Base-by-base conservation (phyloP, 2,329 filamentous ascomycete genomes). In the Penicillium verrucosum region DNA sequence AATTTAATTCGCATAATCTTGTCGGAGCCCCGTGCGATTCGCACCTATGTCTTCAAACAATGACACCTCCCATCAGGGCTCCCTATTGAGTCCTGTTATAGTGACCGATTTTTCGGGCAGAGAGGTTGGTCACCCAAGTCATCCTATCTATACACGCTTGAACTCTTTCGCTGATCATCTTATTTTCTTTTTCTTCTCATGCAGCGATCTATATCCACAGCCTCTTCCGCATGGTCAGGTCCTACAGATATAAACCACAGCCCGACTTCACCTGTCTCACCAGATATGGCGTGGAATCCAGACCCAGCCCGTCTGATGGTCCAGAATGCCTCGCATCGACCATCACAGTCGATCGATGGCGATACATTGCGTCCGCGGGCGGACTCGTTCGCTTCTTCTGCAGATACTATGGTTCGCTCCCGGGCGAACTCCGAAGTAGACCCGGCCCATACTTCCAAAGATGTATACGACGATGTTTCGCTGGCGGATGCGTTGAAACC, bases 401-500 rank as follows among this genome's bases (percentile, higher is more conserved):
- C 70, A 58, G 65, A 72, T 55, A 70, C 73, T 50, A 59, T 72
- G 42, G 48, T 70, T 5, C 65, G 71, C 44, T 71, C 73, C 11
- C 66, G 73, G 52, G 66, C 70, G 14, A 68, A 69, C 51, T 75
- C 74, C 7, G 68, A 68, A 16, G 63, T 69, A 18, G 60, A 62
- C 38, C 57, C 60, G 11, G 51, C 59, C 7, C 44, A 56, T 25
- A 54, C 56, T 14, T 45, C 49, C 16, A 67, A 70, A 46, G 56
- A 47, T n/a, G 56, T 53, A 23, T 75, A 75, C 49, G 73, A 76
- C 41, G 73, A 75, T 60, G 69, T 75, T 14, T 63, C 73, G 9
- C 43, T 75, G 9, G 66, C 69, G 12, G 82, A 87, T 60, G 90
- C 90, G 0, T 76, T 96, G 59, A 85, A 81, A 48, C 89, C 91